Conservation (phyloP, 116 monocot genomes). For the Papilionanthe hybrid region DNA sequence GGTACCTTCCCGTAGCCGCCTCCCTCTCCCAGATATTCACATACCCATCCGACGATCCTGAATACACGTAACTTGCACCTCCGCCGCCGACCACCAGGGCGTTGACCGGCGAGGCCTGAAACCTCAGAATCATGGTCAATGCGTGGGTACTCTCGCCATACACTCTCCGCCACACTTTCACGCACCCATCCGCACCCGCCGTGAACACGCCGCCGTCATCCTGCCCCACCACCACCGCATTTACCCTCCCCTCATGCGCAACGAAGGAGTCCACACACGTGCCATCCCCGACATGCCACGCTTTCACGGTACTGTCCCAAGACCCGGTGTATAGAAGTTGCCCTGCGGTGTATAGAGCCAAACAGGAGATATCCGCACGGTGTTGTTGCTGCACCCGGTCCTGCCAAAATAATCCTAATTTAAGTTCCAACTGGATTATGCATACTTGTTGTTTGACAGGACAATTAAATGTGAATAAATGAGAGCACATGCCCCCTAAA, state of each 20-base stretch:
- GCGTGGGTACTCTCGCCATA: slow-evolving; percentile 10
- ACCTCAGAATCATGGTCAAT: slow-evolving; percentile 20
- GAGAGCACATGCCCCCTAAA: too few relatives aligned
- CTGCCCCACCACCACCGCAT: slow-evolving; percentile 31
- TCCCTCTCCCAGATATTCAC: slow-evolving; percentile 28
- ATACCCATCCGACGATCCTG: slow-evolving; percentile 48
- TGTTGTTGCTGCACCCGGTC: slow-evolving; percentile 13
- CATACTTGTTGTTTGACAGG: too few relatives aligned
- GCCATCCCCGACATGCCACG: slow-evolving; percentile 37
- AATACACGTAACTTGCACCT: slow-evolving; percentile 21
- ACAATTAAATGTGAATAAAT: too few relatives aligned
- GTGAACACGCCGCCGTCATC: slow-evolving; percentile 23
- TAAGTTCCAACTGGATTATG: too few relatives aligned
- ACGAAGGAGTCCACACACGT: slow-evolving; percentile 37
- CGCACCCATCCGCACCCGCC: slow-evolving; percentile 53
- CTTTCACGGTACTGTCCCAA: slow-evolving; percentile 48
- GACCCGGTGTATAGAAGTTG: slow-evolving; percentile 44
- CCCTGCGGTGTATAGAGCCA: slow-evolving; percentile 20
- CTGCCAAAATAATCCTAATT: too few relatives aligned
- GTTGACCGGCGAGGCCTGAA: slow-evolving; percentile 45
- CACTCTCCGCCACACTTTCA: slow-evolving; percentile 49
- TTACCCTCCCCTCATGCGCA: slow-evolving; percentile 48
- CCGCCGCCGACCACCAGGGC: slow-evolving; percentile 32
- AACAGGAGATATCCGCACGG: slow-evolving; percentile 36
- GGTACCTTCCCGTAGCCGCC: slow-evolving; percentile 7